phyloP scores from a whole-genome alignment of 2,329 filamentous ascomycete genomes.

The Niveomyces coronatus region DNA sequence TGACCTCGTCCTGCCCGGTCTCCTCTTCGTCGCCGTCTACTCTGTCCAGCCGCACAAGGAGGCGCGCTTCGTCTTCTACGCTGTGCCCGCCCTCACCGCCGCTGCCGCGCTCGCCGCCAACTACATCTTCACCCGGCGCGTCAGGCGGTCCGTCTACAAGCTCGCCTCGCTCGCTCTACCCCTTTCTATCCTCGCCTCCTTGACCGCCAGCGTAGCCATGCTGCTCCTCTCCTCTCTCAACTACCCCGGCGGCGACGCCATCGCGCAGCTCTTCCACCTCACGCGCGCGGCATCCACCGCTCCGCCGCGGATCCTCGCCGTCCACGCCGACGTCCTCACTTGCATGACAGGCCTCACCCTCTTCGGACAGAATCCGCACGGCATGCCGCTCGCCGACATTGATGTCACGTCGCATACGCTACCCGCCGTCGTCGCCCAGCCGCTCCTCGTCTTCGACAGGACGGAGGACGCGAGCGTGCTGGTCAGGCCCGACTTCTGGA shows the following conservation, averaged over 20 bases:
- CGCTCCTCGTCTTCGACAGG: constrained; percentile 43
- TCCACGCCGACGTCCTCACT: constrained; percentile 55
- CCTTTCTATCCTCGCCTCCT: constrained; percentile 48
- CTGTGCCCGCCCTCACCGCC: constrained; percentile 69
- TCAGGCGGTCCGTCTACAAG: constrained; percentile 48
- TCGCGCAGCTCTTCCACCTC: constrained; percentile 41
- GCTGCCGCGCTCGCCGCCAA: constrained; percentile 64
- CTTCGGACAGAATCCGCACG: constrained; percentile 43
- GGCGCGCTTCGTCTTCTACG: constrained; percentile 88
- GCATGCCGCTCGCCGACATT: constrained; percentile 26
- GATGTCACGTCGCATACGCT: constrained; percentile 8
- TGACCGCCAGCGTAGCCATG: constrained; percentile 53
- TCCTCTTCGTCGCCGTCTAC: constrained; percentile 70
- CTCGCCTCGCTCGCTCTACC: constrained; percentile 45
- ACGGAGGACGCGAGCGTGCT: constrained; percentile 43
- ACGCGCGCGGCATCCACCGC: constrained; percentile 16
- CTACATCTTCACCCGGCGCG: constrained; percentile 55
- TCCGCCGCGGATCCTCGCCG: constrained; percentile 21
- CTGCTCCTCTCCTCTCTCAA: constrained; percentile 78
- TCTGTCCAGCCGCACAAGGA: constrained; percentile 92
- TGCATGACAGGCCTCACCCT: constrained; percentile 64
- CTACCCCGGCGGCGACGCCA: constrained; percentile 82
- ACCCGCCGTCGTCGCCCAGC: constrained; percentile 13
- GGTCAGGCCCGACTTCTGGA: constrained; percentile 45
- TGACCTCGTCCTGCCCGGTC: constrained; percentile 50